These are phyloP conservation scores for Pistacia integerrima DNA, from an alignment of 345 rosid genomes.

Conservation along the genomic window DNA sequence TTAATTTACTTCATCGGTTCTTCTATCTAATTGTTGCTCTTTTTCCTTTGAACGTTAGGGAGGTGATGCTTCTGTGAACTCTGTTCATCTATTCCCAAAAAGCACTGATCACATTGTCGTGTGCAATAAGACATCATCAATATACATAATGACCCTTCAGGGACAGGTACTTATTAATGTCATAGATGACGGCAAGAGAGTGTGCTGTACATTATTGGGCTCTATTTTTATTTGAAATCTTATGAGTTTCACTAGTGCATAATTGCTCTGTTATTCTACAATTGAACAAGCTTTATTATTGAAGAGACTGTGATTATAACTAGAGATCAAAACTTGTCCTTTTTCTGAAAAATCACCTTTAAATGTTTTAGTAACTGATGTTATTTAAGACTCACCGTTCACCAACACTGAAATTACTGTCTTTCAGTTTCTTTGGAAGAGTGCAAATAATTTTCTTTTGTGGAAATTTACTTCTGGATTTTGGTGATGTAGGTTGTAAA, in stretches of 20 bases:
- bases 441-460: constrained; percentile 22
- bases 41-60: constrained; percentile 55
- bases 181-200: not conserved
- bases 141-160: constrained; percentile 95
- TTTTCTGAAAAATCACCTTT: not conserved
- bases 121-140: constrained; percentile 88
- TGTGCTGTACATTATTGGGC: not conserved
- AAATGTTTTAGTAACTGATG: not conserved
- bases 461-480: constrained; percentile 19
- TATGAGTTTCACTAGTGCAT: not conserved
- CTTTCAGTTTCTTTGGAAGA: not conserved
- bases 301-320: not conserved
- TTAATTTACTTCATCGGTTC: constrained; percentile 10
- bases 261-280: not conserved
- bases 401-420: not conserved
- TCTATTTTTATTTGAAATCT: not conserved
- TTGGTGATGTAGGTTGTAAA: constrained; percentile 73
- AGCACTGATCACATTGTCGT: constrained; percentile 86
- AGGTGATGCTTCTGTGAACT: constrained; percentile 97
- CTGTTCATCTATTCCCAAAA: constrained; percentile 89
- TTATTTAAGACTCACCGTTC: not conserved
- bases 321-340: not conserved
- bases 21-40: constrained; percentile 22
- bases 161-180: constrained; percentile 70
- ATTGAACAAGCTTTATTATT: not conserved